phyloP scores from a whole-genome alignment of 2,329 filamentous ascomycete species.

The Calonectria ilicicola region DNA sequence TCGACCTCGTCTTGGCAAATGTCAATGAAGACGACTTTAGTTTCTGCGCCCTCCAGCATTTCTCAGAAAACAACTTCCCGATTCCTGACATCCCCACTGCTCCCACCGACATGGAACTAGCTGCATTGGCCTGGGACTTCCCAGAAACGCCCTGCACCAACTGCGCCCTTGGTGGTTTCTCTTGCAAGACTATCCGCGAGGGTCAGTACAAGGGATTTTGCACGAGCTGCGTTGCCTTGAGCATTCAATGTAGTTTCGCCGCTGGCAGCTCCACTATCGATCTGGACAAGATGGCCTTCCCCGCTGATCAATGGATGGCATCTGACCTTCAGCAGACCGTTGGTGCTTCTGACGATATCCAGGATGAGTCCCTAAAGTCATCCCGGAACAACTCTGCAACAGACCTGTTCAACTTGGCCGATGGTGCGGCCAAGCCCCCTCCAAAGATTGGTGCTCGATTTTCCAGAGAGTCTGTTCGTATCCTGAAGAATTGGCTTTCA shows the following conservation, averaged over 20 bases:
- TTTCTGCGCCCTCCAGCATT: constrained; percentile 71
- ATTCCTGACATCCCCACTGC: constrained; percentile 46
- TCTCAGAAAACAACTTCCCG: constrained; percentile 54
- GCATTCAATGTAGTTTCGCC: constrained; percentile 69
- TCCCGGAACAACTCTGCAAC: constrained; percentile 40
- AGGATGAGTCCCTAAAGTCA: constrained; percentile 40
- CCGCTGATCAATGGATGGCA: constrained; percentile 59
- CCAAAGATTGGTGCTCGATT: constrained; percentile 82
- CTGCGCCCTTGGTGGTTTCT: constrained; percentile 64
- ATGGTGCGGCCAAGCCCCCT: constrained; percentile 43
- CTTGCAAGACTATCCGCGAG: constrained; percentile 71
- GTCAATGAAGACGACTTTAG: constrained; percentile 70
- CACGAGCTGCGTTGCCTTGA: constrained; percentile 71
- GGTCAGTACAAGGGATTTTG: constrained; percentile 71
- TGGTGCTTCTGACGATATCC: constrained; percentile 43
- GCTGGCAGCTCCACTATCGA: constrained; percentile 49
- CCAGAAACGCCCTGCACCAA: constrained; percentile 63
- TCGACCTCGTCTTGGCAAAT: constrained; percentile 67
- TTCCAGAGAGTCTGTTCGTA: constrained; percentile 81
- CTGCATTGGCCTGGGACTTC: constrained; percentile 52
- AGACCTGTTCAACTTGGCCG: constrained; percentile 44
- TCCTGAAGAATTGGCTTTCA: constrained; percentile 87
- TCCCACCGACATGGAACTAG: constrained; percentile 45
- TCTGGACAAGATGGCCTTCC: constrained; percentile 52
- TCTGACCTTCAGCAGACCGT: constrained; percentile 57